Base-by-base conservation (phyloP, 129 eudicot species). In the Centella asiatica region DNA sequence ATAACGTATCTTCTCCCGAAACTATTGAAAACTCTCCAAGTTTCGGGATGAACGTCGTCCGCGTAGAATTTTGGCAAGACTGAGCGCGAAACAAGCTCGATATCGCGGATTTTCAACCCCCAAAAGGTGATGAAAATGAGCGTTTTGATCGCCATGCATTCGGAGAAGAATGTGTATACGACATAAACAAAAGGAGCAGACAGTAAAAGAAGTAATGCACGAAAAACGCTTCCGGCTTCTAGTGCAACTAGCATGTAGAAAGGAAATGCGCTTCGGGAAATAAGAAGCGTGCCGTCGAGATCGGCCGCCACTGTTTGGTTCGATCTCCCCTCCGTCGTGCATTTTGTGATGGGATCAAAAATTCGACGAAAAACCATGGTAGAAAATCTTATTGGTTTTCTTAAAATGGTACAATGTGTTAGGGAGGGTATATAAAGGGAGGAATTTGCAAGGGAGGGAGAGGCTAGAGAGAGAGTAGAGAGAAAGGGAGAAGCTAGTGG, bases 41-140 rank as follows among this genome's bases (percentile, higher is more conserved):
- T 48, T 0, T 90, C 85, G 1, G 94, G 94, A 15, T 72, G 73
- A 7, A 86, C 97, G 52, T 90, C 97, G 24, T 78, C 87, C 11
- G 82, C 76, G 15, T 90, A 90, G 34, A 90, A 90, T 17, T 77
- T 77, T 0, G 97, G 97, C 64, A 90, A 40, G 18, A 90, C 97
- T 1, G 97, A 81, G 60, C 94, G 67, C 0, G 90, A 69, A 5
- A 79, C 97, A n/a, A 83, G 85, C 54, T 90, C 94, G 5, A 90
- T 54, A 5, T 90, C 94, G 0, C 84, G 76, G 19, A 84, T 47
- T 28, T 71, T 77, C 3, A 90, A 36, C 34, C 97, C 87, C 34
- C 75, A 74, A 36, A 76, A 81, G 23, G 97, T 13, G 51, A 86
- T 75, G 76, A 83, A 90, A 11, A 90, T 66, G 29, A 83, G 67